Evolutionary conservation across 2,329 filamentous ascomycete species (phyloP).

Genomic region (Monosporascus sp.): DNA sequence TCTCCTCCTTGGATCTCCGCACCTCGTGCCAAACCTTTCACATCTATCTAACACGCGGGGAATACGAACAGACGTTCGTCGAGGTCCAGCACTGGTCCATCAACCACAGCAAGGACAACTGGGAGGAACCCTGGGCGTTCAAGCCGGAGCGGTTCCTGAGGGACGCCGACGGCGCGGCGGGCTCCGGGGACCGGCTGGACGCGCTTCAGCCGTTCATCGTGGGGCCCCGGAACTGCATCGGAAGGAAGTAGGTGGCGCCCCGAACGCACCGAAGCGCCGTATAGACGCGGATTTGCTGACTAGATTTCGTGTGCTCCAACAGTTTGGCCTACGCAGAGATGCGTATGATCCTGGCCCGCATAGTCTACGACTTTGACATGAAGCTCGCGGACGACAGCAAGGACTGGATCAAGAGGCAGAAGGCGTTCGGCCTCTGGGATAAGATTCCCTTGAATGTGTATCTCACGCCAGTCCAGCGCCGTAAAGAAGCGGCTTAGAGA

Average conservation of each 20-base stretch:
- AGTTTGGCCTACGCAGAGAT: constrained; percentile 43
- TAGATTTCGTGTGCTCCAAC: neutral
- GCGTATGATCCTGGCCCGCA: constrained; percentile 37
- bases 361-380: constrained; percentile 42
- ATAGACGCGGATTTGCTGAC: neutral
- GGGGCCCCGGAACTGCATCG: constrained; percentile 34
- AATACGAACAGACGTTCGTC: constrained; percentile 25
- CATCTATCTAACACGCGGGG: neutral
- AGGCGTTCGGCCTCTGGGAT: constrained; percentile 27
- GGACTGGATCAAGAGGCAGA: constrained; percentile 30
- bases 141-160: constrained; percentile 33
- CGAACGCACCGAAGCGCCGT: neutral
- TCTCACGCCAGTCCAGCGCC: neutral
- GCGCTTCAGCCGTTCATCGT: constrained; percentile 30
- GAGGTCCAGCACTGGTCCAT: constrained; percentile 32
- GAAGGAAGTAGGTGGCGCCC: constrained; percentile 28
- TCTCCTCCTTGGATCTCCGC: neutral
- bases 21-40: neutral
- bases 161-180: constrained; percentile 18
- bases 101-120: constrained; percentile 32
- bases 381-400: constrained; percentile 25
- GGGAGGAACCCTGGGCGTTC: constrained; percentile 32
- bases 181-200: constrained; percentile 23
- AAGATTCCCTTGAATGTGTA: constrained; percentile 7
- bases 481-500: no score